These are phyloP conservation scores for Crassisporium funariophilum DNA, from an alignment of 768 basidiomycete genomes.

Conservation along the genomic window DNA sequence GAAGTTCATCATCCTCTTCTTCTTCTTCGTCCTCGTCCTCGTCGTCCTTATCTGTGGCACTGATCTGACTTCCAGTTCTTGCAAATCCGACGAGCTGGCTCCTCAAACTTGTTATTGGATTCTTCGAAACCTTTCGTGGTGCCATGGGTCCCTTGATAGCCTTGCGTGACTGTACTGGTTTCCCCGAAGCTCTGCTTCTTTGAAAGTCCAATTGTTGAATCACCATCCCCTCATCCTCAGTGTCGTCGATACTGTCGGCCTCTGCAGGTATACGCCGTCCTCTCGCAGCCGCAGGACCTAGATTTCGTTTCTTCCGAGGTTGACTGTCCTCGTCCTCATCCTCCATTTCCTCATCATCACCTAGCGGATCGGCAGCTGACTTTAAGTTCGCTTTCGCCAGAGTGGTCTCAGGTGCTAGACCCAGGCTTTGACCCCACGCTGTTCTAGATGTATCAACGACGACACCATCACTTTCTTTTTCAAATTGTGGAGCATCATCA, in stretches of 20 bases:
- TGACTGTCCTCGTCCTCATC: conserved; percentile 5
- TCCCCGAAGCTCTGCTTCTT: too few species aligned
- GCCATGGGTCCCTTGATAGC: background rate
- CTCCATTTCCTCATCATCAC: conserved; percentile 1
- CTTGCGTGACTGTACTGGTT: background rate
- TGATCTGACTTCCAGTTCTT: conserved; percentile 44
- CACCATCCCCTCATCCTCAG: too few species aligned
- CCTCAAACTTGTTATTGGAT: conserved; percentile 39
- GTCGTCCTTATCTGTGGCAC: conserved; percentile 21
- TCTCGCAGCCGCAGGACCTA: conserved; percentile 12
- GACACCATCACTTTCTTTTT: conserved; percentile 10
- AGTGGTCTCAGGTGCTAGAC: conserved; percentile 18
- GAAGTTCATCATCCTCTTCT: conserved; percentile 23
- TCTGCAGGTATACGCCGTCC: too few species aligned
- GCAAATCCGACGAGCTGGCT: conserved; percentile 56
- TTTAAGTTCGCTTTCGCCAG: background rate
- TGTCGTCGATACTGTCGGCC: too few species aligned
- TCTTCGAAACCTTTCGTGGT: conserved; percentile 6
- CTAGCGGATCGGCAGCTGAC: background rate
- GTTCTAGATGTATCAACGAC: conserved; percentile 25
- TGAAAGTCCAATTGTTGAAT: too few species aligned
- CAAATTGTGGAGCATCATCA: too few species aligned
- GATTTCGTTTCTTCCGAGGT: conserved; percentile 40
- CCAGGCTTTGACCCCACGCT: conserved; percentile 27
- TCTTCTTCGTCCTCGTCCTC: conserved; percentile 19